A percentile compares a stretch with the other conserved stretches of the same genome.
Conservation (phyloP, 345 rosid genomes). For the Sonneratia alba region DNA sequence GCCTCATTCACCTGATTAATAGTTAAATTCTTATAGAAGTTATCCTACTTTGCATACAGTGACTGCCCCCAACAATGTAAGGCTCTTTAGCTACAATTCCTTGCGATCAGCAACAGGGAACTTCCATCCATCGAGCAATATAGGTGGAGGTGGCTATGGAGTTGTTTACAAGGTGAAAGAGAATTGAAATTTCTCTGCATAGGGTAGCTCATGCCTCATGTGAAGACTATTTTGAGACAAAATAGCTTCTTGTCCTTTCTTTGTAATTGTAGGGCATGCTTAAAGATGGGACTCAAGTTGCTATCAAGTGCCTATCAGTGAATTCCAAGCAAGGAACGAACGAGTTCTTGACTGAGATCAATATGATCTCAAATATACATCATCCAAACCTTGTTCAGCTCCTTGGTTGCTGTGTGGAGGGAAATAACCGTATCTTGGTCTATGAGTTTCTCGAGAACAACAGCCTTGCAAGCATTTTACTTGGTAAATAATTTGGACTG, state of each 20-base stretch:
- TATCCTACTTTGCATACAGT: slow-evolving; percentile 27
- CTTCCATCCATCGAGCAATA: slow-evolving; percentile 26
- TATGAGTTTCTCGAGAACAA: slow-evolving; percentile 66
- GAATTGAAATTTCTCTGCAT: slow-evolving; percentile 9
- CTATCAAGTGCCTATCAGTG: slow-evolving; percentile 48
- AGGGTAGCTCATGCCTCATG: not conserved
- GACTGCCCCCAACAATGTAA: slow-evolving; percentile 54
- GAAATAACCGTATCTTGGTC: slow-evolving; percentile 35
- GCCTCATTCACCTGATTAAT: not conserved
- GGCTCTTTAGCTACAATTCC: slow-evolving; percentile 60
- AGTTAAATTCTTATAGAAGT: not conserved
- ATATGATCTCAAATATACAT: slow-evolving; percentile 35
- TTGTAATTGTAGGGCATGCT: slow-evolving; percentile 39
- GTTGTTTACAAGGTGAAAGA: slow-evolving; percentile 73
- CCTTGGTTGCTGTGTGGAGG: slow-evolving; percentile 59
- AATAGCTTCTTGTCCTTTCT: not conserved
- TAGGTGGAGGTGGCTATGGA: slow-evolving; percentile 67
- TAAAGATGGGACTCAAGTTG: slow-evolving; percentile 47
- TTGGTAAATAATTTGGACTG: slow-evolving; percentile 23
- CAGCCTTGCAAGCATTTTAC: slow-evolving; percentile 53
- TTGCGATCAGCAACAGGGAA: slow-evolving; percentile 62
- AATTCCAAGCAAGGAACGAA: slow-evolving; percentile 54
- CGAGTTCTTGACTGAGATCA: slow-evolving; percentile 58
- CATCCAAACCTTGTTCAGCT: slow-evolving; percentile 66
- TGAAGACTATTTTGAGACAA: not conserved